A percentile compares a stretch with the other conserved stretches of the same genome.
These are phyloP conservation scores for Leonotis leonurus DNA, from an alignment of 257 asterid genomes.

Conservation along the genomic window DNA sequence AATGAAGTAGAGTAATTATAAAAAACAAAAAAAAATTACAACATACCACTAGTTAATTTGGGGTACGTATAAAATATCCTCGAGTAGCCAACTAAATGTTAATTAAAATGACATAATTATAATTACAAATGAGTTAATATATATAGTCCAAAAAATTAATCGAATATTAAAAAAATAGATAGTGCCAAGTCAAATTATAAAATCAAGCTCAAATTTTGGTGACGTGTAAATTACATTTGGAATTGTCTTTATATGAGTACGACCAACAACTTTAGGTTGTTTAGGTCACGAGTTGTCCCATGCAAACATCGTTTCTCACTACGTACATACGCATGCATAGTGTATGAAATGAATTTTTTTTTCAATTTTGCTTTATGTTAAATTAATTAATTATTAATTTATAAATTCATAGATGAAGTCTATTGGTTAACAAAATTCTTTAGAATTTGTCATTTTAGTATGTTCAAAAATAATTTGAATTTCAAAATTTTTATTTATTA, in stretches of 20 bases:
- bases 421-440: no score
- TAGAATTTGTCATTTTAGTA: no score
- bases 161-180: neutral
- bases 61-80: neutral
- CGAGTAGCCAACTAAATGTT: neutral
- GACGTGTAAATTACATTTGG: neutral
- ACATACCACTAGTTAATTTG: no score
- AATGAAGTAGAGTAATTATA: no score
- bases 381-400: no score
- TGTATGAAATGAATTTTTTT: neutral
- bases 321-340: neutral
- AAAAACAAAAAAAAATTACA: no score
- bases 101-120: no score
- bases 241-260: neutral
- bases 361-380: no score
- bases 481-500: no score
- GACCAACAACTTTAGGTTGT: neutral
- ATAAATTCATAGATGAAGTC: no score
- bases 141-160: neutral
- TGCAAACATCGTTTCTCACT: neutral
- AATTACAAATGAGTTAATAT: neutral
- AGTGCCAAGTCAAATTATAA: neutral
- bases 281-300: neutral
- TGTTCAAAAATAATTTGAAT: no score
- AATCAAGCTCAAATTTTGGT: neutral